Evolutionary conservation across 2,329 filamentous ascomycete genomes (phyloP), one percentile per base, ranked within the genome.

Genomic region (Metarhizium sp.): DNA sequence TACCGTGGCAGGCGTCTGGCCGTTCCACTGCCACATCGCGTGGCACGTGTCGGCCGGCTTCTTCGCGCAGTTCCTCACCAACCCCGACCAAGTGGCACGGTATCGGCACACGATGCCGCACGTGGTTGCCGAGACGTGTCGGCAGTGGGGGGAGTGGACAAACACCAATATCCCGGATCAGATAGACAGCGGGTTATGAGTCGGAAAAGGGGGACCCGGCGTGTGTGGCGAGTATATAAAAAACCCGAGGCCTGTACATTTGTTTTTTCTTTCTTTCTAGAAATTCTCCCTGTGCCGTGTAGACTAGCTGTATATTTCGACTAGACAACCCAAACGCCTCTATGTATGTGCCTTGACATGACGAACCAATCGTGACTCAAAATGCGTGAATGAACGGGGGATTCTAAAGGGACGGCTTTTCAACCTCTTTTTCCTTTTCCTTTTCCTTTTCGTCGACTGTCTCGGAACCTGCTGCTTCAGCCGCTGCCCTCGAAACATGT

Each of bases 11-110:
- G 79, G 69, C 70, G 79, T 59, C 59, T 80, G 78, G 77, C 70
- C 75, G 4, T 73, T 80, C 61, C 78, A 81, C 66, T 81, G 78
- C 64, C 78, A 81, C 66, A 77, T 80, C 52, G 75, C 75, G 3
- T 84, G 79, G 79, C 80, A 84, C 62, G 74, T 75, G 1, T 77
- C 76, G 1, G 73, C 73, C 8, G 80, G 80, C 4, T 72, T 83
- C 51, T 70, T 79, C 11, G 61, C 76, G 36, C 76, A 80, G 62
- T 77, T 83, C 57, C 66, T 83, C 5, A 75, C 74, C 0, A 62
- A 68, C 55, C 71, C 61, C 60, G 70, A 75, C 2, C 66, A 76
- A 54, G 64, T 75, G 47, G 61, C 68, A 54, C 58, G 67, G 49
- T 61, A 75, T 60, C 59, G 60, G 18, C 71, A 7, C 2, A 55